Evolutionary conservation across 2,329 filamentous ascomycete genomes (phyloP).

Genomic region (Paracoccidioides lutzii): DNA sequence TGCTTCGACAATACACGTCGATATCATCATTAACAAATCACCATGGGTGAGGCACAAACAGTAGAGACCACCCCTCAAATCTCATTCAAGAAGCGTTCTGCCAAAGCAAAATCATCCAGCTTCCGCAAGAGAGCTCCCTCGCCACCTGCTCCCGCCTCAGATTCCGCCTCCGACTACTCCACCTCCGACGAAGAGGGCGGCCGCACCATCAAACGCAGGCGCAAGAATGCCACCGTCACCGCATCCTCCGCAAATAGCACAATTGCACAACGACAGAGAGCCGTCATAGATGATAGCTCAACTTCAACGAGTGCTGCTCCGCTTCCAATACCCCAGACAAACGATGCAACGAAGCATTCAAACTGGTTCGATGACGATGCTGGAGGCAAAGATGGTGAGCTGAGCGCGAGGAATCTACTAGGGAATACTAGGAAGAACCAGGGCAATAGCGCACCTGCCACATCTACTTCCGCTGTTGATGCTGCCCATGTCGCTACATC

Average conservation of each 20-base stretch:
- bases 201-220: constrained; percentile 65
- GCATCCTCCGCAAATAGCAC: constrained; percentile 41
- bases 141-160: constrained; percentile 48
- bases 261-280: constrained; percentile 30
- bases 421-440: constrained; percentile 19
- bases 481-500: background rate
- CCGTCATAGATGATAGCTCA: constrained; percentile 32
- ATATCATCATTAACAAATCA: background rate
- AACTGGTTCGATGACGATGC: constrained; percentile 72
- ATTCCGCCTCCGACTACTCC: constrained; percentile 51
- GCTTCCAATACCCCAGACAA: constrained; percentile 22
- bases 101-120: constrained; percentile 57
- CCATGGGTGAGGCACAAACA: background rate
- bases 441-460: constrained; percentile 1
- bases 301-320: constrained; percentile 42
- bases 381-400: constrained; percentile 33
- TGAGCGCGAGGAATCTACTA: constrained; percentile 36
- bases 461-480: background rate
- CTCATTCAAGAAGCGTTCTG: constrained; percentile 70
- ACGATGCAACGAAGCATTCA: constrained; percentile 78
- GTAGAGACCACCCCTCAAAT: constrained; percentile 20
- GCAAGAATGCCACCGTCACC: constrained; percentile 52
- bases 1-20: background rate
- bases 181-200: constrained; percentile 67
- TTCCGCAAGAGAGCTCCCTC: constrained; percentile 70